Conservation (phyloP, 2,329 filamentous ascomycete genomes). For the Remersonia thermophila region DNA sequence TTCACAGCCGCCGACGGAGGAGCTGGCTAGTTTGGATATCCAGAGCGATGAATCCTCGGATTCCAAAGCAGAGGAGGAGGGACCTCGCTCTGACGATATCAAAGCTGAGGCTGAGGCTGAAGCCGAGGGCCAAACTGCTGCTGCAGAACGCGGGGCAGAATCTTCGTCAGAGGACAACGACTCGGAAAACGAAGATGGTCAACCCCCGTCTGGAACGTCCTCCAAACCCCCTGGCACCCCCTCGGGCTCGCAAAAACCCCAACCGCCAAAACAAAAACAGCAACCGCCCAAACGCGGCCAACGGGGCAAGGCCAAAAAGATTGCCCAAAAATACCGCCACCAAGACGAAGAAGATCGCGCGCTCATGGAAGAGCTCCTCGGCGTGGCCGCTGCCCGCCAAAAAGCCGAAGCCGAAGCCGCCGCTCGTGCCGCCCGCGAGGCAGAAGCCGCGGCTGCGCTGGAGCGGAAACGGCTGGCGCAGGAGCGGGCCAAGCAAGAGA, state of each 20-base stretch:
- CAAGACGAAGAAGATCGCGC: slow-evolving; percentile 90
- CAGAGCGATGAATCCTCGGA: slow-evolving; percentile 7
- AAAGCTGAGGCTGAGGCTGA: slow-evolving; percentile 15
- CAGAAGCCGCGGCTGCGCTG: slow-evolving; percentile 57
- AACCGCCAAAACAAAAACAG: slow-evolving; percentile 26
- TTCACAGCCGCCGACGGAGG: slow-evolving; percentile 12
- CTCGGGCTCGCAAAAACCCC: slow-evolving; percentile 10
- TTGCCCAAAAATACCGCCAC: slow-evolving; percentile 77
- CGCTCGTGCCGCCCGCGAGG: slow-evolving; percentile 56
- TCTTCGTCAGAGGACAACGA: too few species aligned
- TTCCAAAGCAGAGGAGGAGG: slow-evolving; percentile 11
- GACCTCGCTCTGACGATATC: slow-evolving; percentile 18
- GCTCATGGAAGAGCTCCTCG: slow-evolving; percentile 76
- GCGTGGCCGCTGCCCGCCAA: slow-evolving; percentile 54
- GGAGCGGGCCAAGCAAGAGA: slow-evolving; percentile 60
- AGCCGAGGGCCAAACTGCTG: slow-evolving; percentile 4
- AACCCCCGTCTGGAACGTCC: neutral
- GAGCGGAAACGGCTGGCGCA: slow-evolving; percentile 72
- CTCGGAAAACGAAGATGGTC: slow-evolving; percentile 22
- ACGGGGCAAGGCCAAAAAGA: slow-evolving; percentile 72
- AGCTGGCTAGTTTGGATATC: slow-evolving; percentile 16
- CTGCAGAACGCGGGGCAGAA: neutral
- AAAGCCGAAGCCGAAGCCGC: slow-evolving; percentile 56
- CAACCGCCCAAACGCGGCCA: slow-evolving; percentile 56
- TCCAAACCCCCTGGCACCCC: slow-evolving; percentile 14